Base-by-base conservation (phyloP, 108 stramenopile genomes). In the Skeletonema grethae region DNA sequence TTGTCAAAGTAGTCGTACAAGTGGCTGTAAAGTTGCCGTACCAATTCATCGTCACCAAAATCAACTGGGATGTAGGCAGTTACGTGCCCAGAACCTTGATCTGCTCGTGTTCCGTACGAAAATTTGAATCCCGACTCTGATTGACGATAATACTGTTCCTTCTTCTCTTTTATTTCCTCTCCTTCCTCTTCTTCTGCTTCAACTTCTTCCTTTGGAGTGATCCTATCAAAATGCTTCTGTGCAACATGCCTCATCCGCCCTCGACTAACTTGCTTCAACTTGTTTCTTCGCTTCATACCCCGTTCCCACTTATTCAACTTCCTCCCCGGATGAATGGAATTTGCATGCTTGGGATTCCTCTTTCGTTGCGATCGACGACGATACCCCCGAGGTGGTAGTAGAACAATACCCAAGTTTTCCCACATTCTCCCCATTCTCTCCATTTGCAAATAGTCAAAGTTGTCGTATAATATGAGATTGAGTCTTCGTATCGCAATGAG, bases 401-500 rank as follows among this genome's bases (percentile, higher is more conserved):
- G 65, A 12, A 92, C 76, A 63, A 95, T 81, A 2, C 75, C 62
- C 15, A 84, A 35, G 12, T 84, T 77, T 68, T 95, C 93, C 90
- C 91, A 95, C 77, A 86, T 85, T 50, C 77, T 63, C 13, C 90
- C 90, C 78, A 87, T 80, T 31, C 88, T 76, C 67, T 95, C 90
- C 85, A 95, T 72, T 24, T 80, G 64, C 16, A 95, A 63, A 18
- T 81, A 63, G 53, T 95, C 90, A 73, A 91, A 95, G 39, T 92
- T 84, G 60, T 95, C 86, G 36, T 84, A 86, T 55, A 95, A 53
- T 45, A 95, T 69, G n/a, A 89, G 59, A 24, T 89, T 83, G 41
- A 95, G 72, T 9, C 93, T 83, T 58, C 93, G 90, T 28, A 91
- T 76, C n/a, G 90, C 89, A 34, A 95, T 75, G 11, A 95, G 63